Conservation (phyloP, 371 early-diverging fungal species). For the Mitosporidium daphniae region DNA sequence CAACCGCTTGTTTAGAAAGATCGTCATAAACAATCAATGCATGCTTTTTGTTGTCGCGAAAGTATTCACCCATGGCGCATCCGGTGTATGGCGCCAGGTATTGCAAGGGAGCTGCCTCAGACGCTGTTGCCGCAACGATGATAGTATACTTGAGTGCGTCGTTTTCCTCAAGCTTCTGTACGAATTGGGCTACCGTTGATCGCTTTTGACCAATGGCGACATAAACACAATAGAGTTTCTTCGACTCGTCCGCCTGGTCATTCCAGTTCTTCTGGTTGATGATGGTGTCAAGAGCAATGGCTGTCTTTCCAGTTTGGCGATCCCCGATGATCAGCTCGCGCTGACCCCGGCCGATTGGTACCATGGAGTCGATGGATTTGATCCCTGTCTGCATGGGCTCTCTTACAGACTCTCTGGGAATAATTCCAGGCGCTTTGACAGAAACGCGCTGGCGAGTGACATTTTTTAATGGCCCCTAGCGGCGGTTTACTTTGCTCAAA, state of each 20-base stretch:
- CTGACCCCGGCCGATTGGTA: conserved; percentile 86
- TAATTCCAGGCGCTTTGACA: conserved; percentile 84
- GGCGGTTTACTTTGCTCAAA: background rate
- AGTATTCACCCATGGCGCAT: conserved; percentile 71
- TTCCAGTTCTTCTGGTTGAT: conserved; percentile 83
- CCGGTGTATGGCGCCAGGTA: conserved; percentile 78
- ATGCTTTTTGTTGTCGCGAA: conserved; percentile 84
- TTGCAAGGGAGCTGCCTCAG: conserved; percentile 70
- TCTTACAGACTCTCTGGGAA: conserved; percentile 70
- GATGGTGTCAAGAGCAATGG: conserved; percentile 70
- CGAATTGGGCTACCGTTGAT: conserved; percentile 78
- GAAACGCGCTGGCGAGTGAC: conserved; percentile 42
- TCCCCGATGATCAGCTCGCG: conserved; percentile 90
- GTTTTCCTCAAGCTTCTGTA: conserved; percentile 59
- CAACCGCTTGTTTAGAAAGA: conserved; percentile 81
- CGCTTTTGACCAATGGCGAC: conserved; percentile 82
- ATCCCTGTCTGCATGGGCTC: conserved; percentile 89
- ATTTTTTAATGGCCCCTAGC: conserved; percentile 31
- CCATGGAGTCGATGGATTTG: conserved; percentile 87
- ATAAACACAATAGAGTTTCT: conserved; percentile 78
- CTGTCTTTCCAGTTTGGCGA: conserved; percentile 82
- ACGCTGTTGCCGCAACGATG: conserved; percentile 74
- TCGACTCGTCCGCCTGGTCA: conserved; percentile 29
- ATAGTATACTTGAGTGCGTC: conserved; percentile 67
- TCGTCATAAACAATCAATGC: conserved; percentile 76